Conservation (phyloP, 2,329 filamentous ascomycete genomes). For the Penicillium sp. region DNA sequence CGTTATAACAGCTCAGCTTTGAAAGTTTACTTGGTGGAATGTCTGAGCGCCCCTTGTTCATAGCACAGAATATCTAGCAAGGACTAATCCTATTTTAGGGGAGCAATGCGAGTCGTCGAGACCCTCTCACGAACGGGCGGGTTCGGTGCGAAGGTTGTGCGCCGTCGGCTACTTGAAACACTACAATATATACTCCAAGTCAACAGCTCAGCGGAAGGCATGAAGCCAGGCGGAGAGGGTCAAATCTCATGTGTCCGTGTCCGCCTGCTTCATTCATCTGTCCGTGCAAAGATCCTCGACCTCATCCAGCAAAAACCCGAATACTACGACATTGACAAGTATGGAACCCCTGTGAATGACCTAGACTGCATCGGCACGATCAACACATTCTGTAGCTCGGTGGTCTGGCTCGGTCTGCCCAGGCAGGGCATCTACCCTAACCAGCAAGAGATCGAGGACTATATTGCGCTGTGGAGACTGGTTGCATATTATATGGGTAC, state of each 20-base stretch:
- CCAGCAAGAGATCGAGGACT: constrained; percentile 64
- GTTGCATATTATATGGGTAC: constrained; percentile 70
- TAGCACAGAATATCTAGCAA: neutral
- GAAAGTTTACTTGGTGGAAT: constrained; percentile 33
- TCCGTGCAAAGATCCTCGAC: constrained; percentile 63
- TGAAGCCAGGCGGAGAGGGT: constrained; percentile 67
- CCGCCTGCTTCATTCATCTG: constrained; percentile 66
- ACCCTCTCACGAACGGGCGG: constrained; percentile 72
- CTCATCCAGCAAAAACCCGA: constrained; percentile 56
- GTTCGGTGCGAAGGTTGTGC: constrained; percentile 66
- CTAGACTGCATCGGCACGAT: constrained; percentile 73
- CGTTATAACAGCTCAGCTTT: constrained; percentile 27
- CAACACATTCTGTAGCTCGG: constrained; percentile 64
- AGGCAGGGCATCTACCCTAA: constrained; percentile 69
- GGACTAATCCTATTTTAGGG: constrained; percentile 41
- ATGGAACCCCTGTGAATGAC: constrained; percentile 71
- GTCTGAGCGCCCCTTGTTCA: constrained; percentile 12
- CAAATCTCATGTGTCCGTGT: constrained; percentile 66
- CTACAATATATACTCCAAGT: constrained; percentile 74
- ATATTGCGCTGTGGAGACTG: constrained; percentile 73
- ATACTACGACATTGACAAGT: constrained; percentile 61
- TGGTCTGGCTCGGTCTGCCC: constrained; percentile 69
- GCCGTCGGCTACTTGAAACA: constrained; percentile 67
- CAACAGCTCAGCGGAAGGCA: constrained; percentile 61
- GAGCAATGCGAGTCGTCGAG: constrained; percentile 69